Conservation (phyloP, 2,329 filamentous ascomycete species). For the Pseudocercospora ulei region DNA sequence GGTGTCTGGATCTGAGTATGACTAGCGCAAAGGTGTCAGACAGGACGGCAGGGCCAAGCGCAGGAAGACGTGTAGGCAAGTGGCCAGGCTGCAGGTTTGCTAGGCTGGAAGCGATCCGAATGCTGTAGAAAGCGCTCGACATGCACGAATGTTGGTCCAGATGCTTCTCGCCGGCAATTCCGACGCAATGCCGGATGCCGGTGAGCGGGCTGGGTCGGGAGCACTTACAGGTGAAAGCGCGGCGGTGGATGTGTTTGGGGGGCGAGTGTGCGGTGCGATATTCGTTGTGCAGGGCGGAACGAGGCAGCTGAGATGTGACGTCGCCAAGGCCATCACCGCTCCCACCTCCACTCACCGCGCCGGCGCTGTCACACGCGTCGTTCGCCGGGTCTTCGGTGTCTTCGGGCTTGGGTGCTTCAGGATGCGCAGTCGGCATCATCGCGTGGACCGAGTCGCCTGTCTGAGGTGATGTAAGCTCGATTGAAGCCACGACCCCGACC, state of each 20-base stretch:
- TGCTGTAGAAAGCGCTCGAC: conserved; percentile 4
- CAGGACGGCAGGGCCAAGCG: background rate
- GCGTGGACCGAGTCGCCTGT: background rate
- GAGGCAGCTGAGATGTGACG: conserved; percentile 1
- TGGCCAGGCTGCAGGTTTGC: conserved; percentile 8
- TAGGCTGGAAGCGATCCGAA: conserved; percentile 18
- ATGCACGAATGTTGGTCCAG: no score
- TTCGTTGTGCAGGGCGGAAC: no score
- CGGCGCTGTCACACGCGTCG: conserved; percentile 1
- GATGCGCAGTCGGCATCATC: background rate
- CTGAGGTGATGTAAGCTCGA: no score
- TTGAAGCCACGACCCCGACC: background rate
- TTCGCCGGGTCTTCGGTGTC: background rate
- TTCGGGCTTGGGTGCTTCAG: no score
- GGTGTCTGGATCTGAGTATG: conserved; percentile 9
- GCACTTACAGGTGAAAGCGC: conserved; percentile 3
- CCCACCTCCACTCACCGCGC: background rate
- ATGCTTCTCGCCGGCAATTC: no score
- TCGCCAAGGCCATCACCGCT: conserved; percentile 2
- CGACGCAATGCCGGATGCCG: background rate
- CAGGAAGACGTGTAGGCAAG: background rate
- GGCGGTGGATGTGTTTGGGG: background rate
- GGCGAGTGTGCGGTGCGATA: no score
- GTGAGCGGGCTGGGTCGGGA: background rate
- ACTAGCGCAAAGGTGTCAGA: conserved; percentile 7